These are phyloP conservation scores for Bipolaris bicolor DNA, from an alignment of 2,329 filamentous ascomycete genomes.

Conservation along the genomic window DNA sequence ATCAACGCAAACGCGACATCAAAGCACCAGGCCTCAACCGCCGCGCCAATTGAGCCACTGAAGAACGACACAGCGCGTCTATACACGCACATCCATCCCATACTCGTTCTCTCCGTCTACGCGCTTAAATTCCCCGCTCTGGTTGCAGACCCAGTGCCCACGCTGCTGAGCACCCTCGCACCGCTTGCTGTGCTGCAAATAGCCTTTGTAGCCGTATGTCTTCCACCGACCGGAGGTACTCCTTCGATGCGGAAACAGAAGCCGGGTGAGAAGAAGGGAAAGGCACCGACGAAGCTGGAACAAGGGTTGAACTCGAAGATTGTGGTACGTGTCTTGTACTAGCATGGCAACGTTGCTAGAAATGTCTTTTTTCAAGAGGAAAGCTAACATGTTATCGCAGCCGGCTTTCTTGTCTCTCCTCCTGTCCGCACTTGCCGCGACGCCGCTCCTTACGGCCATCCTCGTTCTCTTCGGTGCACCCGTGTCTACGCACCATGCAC, in stretches of 20 bases:
- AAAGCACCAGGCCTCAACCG: constrained; percentile 29
- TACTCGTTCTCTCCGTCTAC: constrained; percentile 69
- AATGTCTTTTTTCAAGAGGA: background rate
- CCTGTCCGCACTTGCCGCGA: constrained; percentile 61
- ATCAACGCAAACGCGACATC: constrained; percentile 29
- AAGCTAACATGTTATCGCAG: constrained; percentile 49
- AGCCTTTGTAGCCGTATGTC: constrained; percentile 63
- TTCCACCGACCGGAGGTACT: constrained; percentile 59
- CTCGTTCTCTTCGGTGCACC: constrained; percentile 92
- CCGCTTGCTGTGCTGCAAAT: constrained; percentile 69
- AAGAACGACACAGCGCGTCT: constrained; percentile 56
- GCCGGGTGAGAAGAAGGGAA: constrained; percentile 50
- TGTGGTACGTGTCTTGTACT: constrained; percentile 47
- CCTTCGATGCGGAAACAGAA: constrained; percentile 59
- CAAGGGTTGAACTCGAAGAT: constrained; percentile 40
- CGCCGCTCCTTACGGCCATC: constrained; percentile 63
- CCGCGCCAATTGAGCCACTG: constrained; percentile 56
- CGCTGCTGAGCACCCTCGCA: constrained; percentile 67
- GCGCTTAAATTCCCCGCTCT: constrained; percentile 68
- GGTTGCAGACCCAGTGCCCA: constrained; percentile 71
- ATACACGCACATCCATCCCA: constrained; percentile 71
- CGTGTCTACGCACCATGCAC: constrained; percentile 76
- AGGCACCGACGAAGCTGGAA: constrained; percentile 32
- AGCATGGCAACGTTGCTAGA: background rate
- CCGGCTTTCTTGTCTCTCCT: constrained; percentile 73